Conservation (phyloP, 73 alveolate species). For the Paramecium primaurelia region DNA sequence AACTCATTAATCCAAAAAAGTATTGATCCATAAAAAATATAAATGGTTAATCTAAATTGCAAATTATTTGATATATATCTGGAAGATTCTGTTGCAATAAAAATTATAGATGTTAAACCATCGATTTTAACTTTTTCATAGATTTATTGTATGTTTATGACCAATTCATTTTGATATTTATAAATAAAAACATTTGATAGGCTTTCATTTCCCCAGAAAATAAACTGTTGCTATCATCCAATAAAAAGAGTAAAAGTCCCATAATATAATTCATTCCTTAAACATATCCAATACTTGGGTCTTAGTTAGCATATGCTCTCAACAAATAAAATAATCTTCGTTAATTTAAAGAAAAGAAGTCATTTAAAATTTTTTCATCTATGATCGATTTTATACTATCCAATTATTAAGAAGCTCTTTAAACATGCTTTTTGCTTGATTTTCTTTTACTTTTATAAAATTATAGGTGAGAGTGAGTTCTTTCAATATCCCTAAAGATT, state of each 20-base stretch:
- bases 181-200: not conserved
- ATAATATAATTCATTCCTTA: slow-evolving; percentile 37
- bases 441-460: not conserved
- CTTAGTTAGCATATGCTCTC: slow-evolving; percentile 33
- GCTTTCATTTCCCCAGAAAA: not conserved
- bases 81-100: not conserved
- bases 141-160: not conserved
- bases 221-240: not conserved
- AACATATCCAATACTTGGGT: slow-evolving; percentile 35
- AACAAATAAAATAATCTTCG: not conserved
- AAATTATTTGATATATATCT: not conserved
- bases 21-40: not conserved
- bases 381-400: not conserved
- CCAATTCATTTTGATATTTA: not conserved
- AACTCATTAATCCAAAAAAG: slow-evolving; percentile 20
- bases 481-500: slow-evolving; percentile 12
- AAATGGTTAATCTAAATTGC: not conserved
- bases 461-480: not conserved
- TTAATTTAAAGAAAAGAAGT: not conserved
- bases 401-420: not conserved
- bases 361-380: not conserved
- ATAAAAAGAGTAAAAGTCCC: not conserved
- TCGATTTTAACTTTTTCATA: slow-evolving; percentile 22
- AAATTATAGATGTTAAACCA: not conserved
- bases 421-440: not conserved